Base-by-base conservation (phyloP, 129 eudicot genomes). In the Erigeron canadensis region DNA sequence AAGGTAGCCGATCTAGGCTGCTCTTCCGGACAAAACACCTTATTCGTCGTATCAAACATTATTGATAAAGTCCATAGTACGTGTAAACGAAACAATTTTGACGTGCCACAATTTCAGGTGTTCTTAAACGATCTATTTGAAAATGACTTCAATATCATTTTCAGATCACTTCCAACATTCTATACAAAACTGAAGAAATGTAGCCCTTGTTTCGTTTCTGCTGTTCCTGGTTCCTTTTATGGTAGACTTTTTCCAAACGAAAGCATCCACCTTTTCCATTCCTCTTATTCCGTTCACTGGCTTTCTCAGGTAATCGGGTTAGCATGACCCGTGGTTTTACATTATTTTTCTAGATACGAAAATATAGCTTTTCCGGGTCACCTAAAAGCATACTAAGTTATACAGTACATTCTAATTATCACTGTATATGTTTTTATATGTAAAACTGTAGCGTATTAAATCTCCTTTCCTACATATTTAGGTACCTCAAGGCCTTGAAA, bases 401-500 rank as follows among this genome's bases (percentile, higher is more conserved):
- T n/a, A n/a, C n/a, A n/a, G n/a, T n/a, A n/a, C n/a, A n/a, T n/a
- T n/a, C n/a, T n/a, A n/a, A n/a, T n/a, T n/a, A n/a, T n/a, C n/a
- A n/a, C n/a, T n/a, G n/a, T n/a, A n/a, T n/a, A n/a, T n/a, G n/a
- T n/a, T n/a, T n/a, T n/a, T n/a, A n/a, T n/a, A n/a, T n/a, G n/a
- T n/a, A n/a, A n/a, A n/a, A n/a, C n/a, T n/a, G n/a, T n/a, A n/a
- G n/a, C 34, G 2, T 23, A 43, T 43, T 43, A 10, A 43, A 43
- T 43, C 47, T 0, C 4, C 47, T 12, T n/a, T 40, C 19, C 43
- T 5, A 37, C 18, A 5, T 67, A 5, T 12, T 9, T 54, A 72
- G 77, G 83, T 79, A 47, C 89, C 89, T 34, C 39, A 75, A 69
- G 77, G 75, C 18, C 70, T 79, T 12, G 83, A 59, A 46, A 85